These are phyloP conservation scores for Olyra latifolia DNA, from an alignment of 176 grass and related monocot genomes.

Conservation along the genomic window DNA sequence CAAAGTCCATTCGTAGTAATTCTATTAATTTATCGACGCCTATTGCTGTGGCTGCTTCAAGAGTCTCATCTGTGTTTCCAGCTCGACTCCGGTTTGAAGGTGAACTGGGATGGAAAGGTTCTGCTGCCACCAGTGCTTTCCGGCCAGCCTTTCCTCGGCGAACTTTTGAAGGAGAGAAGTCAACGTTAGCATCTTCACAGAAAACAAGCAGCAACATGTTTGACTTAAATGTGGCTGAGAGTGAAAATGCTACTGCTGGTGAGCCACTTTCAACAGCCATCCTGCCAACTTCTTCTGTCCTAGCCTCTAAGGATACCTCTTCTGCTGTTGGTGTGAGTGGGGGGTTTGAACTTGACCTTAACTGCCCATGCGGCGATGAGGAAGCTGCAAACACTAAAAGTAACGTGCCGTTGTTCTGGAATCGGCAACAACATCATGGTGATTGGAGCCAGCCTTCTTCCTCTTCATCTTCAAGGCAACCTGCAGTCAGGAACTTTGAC, in stretches of 20 bases:
- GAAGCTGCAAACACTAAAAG: conserved; percentile 13
- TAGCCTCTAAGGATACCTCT: conserved; percentile 38
- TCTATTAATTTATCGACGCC: conserved; percentile 59
- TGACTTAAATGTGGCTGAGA: conserved; percentile 50
- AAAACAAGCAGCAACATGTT: conserved; percentile 46
- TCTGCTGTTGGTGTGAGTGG: conserved; percentile 17
- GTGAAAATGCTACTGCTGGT: conserved; percentile 37
- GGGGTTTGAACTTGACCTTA: conserved; percentile 47
- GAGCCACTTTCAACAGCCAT: conserved; percentile 30
- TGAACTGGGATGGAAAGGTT: conserved; percentile 74
- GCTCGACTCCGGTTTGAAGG: conserved; percentile 58
- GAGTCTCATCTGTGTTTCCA: conserved; percentile 53
- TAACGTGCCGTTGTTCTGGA: conserved; percentile 35
- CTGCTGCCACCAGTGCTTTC: conserved; percentile 82
- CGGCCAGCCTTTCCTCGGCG: conserved; percentile 45
- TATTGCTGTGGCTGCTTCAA: conserved; percentile 66
- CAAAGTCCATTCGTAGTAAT: conserved; percentile 23
- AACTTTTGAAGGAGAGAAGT: conserved; percentile 47
- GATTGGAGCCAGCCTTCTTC: conserved; percentile 46
- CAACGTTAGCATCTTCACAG: conserved; percentile 35
- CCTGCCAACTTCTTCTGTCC: conserved; percentile 26
- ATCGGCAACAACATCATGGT: conserved; percentile 29
- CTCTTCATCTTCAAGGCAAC: conserved; percentile 51
- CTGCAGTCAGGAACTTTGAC: conserved; percentile 63
- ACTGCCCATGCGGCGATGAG: conserved; percentile 36